A percentile compares a stretch with the other conserved stretches of the same genome.
phyloP scores from a whole-genome alignment of 1,284 basidiomycete genomes.

The Cryptococcus amylolentus region DNA sequence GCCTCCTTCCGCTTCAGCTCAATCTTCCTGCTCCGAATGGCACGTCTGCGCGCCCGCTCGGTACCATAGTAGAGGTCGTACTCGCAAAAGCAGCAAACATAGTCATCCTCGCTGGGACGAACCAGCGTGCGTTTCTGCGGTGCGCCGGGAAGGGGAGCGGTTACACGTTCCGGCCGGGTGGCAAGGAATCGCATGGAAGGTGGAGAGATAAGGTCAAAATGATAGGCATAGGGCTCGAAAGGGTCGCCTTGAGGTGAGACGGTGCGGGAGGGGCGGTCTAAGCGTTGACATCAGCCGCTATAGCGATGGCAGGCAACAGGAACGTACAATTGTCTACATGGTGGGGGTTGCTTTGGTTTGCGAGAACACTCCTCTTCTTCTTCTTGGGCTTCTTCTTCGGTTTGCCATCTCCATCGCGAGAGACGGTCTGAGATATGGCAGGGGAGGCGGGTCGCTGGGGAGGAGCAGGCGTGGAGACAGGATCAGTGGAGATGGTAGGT shows the following conservation, averaged over 20 bases:
- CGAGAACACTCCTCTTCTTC: slow-evolving; percentile 79
- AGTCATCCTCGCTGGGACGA: slow-evolving; percentile 66
- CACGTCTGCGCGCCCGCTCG: slow-evolving; percentile 62
- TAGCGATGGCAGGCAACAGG: not conserved
- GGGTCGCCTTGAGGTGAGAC: slow-evolving; percentile 25
- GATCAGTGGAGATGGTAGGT: not conserved
- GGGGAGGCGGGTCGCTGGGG: slow-evolving; percentile 2
- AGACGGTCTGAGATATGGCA: slow-evolving; percentile 2
- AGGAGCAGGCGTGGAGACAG: slow-evolving; percentile 1
- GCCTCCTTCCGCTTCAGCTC: slow-evolving; percentile 68
- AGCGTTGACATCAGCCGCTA: not conserved
- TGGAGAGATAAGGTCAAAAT: slow-evolving; percentile 42
- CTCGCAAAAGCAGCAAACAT: slow-evolving; percentile 85
- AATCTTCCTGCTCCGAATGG: slow-evolving; percentile 70
- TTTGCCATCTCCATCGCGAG: slow-evolving; percentile 14
- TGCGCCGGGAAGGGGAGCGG: slow-evolving; percentile 20
- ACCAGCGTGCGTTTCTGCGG: slow-evolving; percentile 13
- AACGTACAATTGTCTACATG: slow-evolving; percentile 67
- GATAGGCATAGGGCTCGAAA: slow-evolving; percentile 36
- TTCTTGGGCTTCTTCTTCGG: slow-evolving; percentile 61
- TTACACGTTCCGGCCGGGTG: slow-evolving; percentile 23
- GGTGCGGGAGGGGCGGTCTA: slow-evolving; percentile 45
- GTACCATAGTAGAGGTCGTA: slow-evolving; percentile 74
- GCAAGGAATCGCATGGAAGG: slow-evolving; percentile 42
- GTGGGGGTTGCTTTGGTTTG: slow-evolving; percentile 85